These are phyloP conservation scores for Diaporthe humulicola DNA, from an alignment of 2,329 filamentous ascomycete genomes.

Conservation along the genomic window DNA sequence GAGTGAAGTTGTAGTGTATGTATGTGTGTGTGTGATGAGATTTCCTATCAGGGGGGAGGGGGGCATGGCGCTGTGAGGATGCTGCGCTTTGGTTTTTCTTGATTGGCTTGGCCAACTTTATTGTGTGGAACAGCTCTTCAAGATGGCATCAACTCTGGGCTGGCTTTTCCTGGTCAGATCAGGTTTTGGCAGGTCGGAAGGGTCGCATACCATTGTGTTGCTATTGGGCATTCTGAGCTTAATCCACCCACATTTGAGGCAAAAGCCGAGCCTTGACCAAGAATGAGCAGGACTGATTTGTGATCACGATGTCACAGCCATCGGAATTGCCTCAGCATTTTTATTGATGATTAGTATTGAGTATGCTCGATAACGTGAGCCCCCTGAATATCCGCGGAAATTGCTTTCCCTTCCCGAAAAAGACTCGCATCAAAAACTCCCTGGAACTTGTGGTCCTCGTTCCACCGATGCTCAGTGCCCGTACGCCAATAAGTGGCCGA, in stretches of 20 bases:
- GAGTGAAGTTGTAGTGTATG: too few species aligned
- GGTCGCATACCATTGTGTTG: background rate
- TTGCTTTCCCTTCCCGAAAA: background rate
- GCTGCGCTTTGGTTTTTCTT: background rate
- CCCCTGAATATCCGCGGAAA: background rate
- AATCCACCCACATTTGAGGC: background rate
- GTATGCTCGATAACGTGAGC: background rate
- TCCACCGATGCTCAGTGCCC: constrained; percentile 18
- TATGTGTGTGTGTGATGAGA: background rate
- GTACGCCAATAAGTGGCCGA: constrained; percentile 29
- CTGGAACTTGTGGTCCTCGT: constrained; percentile 3
- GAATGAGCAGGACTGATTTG: constrained; percentile 4
- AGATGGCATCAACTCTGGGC: background rate
- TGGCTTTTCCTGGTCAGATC: background rate
- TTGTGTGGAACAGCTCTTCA: background rate
- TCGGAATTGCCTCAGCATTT: constrained; percentile 1
- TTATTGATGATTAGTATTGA: constrained; percentile 28
- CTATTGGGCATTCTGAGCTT: background rate
- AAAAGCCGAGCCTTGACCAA: background rate
- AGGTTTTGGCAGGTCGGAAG: background rate
- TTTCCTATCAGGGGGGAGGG: background rate
- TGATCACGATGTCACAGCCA: constrained; percentile 26
- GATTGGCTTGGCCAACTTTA: background rate
- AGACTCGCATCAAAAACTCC: constrained; percentile 7
- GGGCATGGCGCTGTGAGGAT: background rate